Evolutionary conservation across 306 rosid species (phyloP).

Genomic region (Psophocarpus tetragonolobus): DNA sequence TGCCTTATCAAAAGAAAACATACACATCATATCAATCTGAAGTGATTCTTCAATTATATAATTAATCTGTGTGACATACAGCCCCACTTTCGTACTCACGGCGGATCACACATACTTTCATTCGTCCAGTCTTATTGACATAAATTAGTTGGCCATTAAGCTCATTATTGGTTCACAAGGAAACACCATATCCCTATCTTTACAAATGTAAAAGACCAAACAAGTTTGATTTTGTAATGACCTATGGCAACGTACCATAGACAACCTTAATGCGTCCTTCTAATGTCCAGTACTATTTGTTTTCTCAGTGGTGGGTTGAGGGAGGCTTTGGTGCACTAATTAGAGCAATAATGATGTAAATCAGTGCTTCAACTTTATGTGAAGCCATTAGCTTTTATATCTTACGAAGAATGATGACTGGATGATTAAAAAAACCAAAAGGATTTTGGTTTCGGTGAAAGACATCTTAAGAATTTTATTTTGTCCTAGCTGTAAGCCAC

Average conservation of each 20-base stretch:
- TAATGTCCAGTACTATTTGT: neutral
- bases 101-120: slow-evolving; percentile 27
- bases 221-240: slow-evolving; percentile 25
- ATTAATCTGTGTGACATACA: slow-evolving; percentile 5
- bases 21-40: neutral
- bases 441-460: slow-evolving; percentile 52
- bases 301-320: slow-evolving; percentile 33
- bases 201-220: slow-evolving; percentile 16
- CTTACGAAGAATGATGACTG: slow-evolving; percentile 64
- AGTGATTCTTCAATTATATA: slow-evolving; percentile 31
- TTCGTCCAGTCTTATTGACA: neutral
- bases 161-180: neutral
- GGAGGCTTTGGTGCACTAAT: slow-evolving; percentile 39
- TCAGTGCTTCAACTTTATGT: slow-evolving; percentile 56
- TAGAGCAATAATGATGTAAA: slow-evolving; percentile 51
- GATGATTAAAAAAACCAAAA: slow-evolving; percentile 47
- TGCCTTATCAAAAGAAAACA: slow-evolving; percentile 3
- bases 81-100: slow-evolving; percentile 20
- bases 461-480: slow-evolving; percentile 35
- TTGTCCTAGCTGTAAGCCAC: slow-evolving; percentile 54
- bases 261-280: slow-evolving; percentile 31
- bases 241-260: slow-evolving; percentile 22
- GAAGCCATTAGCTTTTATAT: slow-evolving; percentile 53
- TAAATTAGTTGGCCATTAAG: slow-evolving; percentile 6
- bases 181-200: slow-evolving; percentile 13